Base-by-base conservation (phyloP, 495 filamentous ascomycete genomes). In the Penicillium lagena region DNA sequence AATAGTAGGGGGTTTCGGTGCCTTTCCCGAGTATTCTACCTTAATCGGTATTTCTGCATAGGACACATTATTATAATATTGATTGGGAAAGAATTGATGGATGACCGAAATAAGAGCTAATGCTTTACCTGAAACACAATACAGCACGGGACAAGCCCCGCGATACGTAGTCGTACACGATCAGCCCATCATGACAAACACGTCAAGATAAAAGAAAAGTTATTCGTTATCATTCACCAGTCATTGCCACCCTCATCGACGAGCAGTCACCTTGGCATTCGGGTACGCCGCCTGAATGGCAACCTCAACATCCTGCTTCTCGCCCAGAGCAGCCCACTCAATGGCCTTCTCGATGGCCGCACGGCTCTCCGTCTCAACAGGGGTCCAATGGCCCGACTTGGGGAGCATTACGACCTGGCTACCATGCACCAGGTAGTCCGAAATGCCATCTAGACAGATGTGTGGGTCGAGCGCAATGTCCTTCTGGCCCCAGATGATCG, bases 401-500 rank as follows among this genome's bases (percentile, higher is more conserved):
- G 68, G 62, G 12, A 74, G 54, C 47, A 66, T 47, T 30, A 74
- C 42, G 8, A 74, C 53, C 47, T 74, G 71, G 29, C 69, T 73
- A 10, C 55, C 46, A 12, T 44, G 40, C 10, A 59, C 55, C 3
- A 73, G 58, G 42, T 67, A 74, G 45, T 74, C 69, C 1, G 55
- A 46, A 12, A 74, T 70, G 0, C 71, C 71, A 49, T 67, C 63
- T 12, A 74, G 51, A 37, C 65, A 69, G 14, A 74, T 49, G n/a
- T 54, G 55, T 15, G 43, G 50, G 31, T 66, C 57, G 10, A 72
- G 49, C 12, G 68, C 68, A 35, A 55, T 36, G 46, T 80, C 76
- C 17, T 66, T 47, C 51, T 66, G 51, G n/a, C 78, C 77, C 64
- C 72, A 75, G 17, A 80, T 44, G n/a, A 80, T 47, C 12, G 76